Evolutionary conservation across 1,139 yeast genomes (phyloP).

Genomic region (Sugiyamaella pinicola): DNA sequence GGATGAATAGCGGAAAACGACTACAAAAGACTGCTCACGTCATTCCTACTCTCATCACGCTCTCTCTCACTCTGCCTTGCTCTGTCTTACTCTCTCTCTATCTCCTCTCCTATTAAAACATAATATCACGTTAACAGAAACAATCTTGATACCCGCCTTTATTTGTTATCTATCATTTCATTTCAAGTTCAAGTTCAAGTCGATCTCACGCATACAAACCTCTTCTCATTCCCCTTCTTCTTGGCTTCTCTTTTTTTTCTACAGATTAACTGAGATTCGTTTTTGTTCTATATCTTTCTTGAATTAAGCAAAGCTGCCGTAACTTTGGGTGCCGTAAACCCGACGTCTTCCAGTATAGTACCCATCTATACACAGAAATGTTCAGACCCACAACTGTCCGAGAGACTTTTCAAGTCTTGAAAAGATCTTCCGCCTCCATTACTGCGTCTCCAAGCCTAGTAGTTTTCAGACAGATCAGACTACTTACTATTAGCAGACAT

Average conservation of each 20-base stretch:
- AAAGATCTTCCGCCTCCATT: not conserved
- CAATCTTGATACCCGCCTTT: not conserved
- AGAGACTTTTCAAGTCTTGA: constrained; percentile 1
- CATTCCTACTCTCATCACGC: not conserved
- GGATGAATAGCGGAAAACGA: too few species aligned
- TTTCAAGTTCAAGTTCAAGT: not conserved
- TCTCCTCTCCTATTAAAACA: not conserved
- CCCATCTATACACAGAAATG: not conserved
- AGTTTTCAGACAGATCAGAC: constrained; percentile 10
- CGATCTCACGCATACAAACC: too few species aligned
- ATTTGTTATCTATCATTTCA: not conserved
- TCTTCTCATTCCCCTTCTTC: too few species aligned
- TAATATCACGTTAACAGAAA: not conserved
- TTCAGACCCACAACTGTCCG: not conserved
- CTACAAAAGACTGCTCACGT: too few species aligned
- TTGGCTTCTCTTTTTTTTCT: too few species aligned
- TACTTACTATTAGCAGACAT: not conserved
- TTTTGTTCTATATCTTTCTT: too few species aligned
- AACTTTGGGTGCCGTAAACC: too few species aligned
- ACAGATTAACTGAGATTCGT: too few species aligned
- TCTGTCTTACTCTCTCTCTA: not conserved
- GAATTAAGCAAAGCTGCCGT: too few species aligned
- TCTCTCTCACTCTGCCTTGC: too few species aligned
- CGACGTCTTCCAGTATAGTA: too few species aligned
- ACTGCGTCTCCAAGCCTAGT: constrained; percentile 6